Evolutionary conservation across 1,284 basidiomycete species (phyloP).

Genomic region (Cerrena zonata): DNA sequence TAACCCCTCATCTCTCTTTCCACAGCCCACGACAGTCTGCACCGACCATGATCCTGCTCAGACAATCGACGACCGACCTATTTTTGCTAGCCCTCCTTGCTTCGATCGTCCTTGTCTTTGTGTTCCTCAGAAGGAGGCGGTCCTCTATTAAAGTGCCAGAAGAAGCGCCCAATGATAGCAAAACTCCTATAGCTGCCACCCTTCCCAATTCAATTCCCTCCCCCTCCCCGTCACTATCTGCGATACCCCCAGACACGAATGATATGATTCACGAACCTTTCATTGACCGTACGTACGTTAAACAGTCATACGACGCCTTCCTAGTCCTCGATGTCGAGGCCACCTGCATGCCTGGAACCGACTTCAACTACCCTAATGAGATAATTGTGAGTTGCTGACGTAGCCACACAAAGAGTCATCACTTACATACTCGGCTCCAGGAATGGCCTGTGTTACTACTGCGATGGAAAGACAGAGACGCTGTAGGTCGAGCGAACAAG

Average conservation of each 20-base stretch:
- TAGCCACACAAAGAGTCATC: neutral
- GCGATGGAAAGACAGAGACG: slow-evolving; percentile 67
- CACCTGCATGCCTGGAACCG: slow-evolving; percentile 63
- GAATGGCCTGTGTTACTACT: slow-evolving; percentile 87
- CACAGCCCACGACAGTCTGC: neutral
- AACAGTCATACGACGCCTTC: slow-evolving; percentile 65
- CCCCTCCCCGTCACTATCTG: neutral
- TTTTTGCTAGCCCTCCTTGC: neutral
- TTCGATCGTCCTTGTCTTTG: neutral
- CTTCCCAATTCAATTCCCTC: neutral
- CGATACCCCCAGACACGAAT: neutral
- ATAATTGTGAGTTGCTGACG: slow-evolving; percentile 67
- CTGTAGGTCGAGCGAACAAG: slow-evolving; percentile 45
- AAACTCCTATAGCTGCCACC: slow-evolving; percentile 2
- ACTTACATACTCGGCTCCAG: slow-evolving; percentile 30
- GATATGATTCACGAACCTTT: slow-evolving; percentile 5
- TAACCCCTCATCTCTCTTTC: neutral
- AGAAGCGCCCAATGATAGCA: slow-evolving; percentile 10
- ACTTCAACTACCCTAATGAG: slow-evolving; percentile 61
- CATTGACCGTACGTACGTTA: slow-evolving; percentile 22
- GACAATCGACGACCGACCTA: neutral
- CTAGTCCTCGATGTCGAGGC: slow-evolving; percentile 86
- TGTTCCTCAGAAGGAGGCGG: neutral
- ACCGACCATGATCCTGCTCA: neutral
- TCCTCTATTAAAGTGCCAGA: neutral